Evolutionary conservation across 352 stramenopile species (phyloP).

Genomic region (Pythium aquatile): DNA sequence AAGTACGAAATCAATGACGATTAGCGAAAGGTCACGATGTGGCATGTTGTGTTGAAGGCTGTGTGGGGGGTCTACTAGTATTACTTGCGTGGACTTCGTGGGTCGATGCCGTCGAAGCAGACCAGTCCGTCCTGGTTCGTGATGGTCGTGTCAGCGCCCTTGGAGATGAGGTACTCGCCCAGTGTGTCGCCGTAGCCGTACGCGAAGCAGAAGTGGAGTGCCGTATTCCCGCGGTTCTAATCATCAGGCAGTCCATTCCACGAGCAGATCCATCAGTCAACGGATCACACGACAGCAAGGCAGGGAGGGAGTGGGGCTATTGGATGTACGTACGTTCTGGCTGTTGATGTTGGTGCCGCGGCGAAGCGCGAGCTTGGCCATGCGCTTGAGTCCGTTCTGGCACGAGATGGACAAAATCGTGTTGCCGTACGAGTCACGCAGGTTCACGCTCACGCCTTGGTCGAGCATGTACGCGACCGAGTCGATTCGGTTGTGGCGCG

Average conservation of each 20-base stretch:
- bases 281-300: neutral
- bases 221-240: slow-evolving; percentile 81
- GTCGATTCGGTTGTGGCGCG: slow-evolving; percentile 81
- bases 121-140: slow-evolving; percentile 59
- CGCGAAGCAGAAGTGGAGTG: slow-evolving; percentile 89
- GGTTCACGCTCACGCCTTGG: slow-evolving; percentile 78
- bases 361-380: slow-evolving; percentile 83
- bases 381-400: slow-evolving; percentile 90
- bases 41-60: no score
- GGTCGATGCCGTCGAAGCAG: slow-evolving; percentile 69
- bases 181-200: slow-evolving; percentile 89
- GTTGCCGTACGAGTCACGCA: slow-evolving; percentile 77
- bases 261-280: neutral
- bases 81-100: slow-evolving; percentile 31
- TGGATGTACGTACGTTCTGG: slow-evolving; percentile 54
- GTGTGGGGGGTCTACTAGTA: neutral
- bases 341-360: slow-evolving; percentile 87
- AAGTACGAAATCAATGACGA: slow-evolving; percentile 7
- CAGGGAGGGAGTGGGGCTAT: neutral
- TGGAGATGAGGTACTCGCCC: slow-evolving; percentile 86
- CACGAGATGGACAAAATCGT: slow-evolving; percentile 86
- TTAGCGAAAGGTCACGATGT: neutral
- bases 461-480: slow-evolving; percentile 86
- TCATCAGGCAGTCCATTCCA: neutral
- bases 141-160: slow-evolving; percentile 75